Evolutionary conservation across 106 monocot genomes (phyloP), one percentile per base, ranked within the genome.

Genomic region (Chionographis japonica): DNA sequence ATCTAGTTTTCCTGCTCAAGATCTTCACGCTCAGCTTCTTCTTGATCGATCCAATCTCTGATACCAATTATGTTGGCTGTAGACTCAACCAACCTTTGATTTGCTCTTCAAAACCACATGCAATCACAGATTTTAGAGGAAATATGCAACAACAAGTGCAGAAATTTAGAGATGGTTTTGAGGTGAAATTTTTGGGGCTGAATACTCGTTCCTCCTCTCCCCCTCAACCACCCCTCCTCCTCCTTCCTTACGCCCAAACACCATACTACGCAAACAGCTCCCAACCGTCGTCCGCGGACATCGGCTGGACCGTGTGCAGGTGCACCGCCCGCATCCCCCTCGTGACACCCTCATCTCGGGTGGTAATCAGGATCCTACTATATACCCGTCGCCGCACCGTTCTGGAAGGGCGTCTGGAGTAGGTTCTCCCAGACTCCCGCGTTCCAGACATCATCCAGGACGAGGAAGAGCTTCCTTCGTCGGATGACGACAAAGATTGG

Each of bases 311-410:
- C 2, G 71, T 61, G 0, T 43, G 19, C 61, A 71, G 4, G 4
- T 16, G 5, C 0, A 4, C 20, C 51, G n/a, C n/a, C n/a, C n/a
- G n/a, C n/a, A n/a, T n/a, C n/a, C n/a, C n/a, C n/a, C n/a, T n/a
- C n/a, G n/a, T 51, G 9, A 61, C 61, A 6, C 10, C 14, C 2
- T 57, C 52, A 10, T 51, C 2, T 15, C 60, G 50, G 4, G 71
- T 61, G 2, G 71, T 71, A 1, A 71, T 11, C n/a, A 71, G 50
- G 15, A 71, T 12, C 36, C 50, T 60, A 37, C 50, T n/a, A n/a
- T n/a, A n/a, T 71, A 12, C 50, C 52, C 14, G 50, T 3, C 8
- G 37, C 52, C 36, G 9, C 61, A n/a, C n/a, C n/a, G n/a, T n/a
- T n/a, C n/a, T n/a, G n/a, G n/a, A n/a, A n/a, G n/a, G n/a, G n/a